These are phyloP conservation scores for Neurospora sp. DNA, from an alignment of 495 filamentous ascomycete genomes.

Conservation along the genomic window DNA sequence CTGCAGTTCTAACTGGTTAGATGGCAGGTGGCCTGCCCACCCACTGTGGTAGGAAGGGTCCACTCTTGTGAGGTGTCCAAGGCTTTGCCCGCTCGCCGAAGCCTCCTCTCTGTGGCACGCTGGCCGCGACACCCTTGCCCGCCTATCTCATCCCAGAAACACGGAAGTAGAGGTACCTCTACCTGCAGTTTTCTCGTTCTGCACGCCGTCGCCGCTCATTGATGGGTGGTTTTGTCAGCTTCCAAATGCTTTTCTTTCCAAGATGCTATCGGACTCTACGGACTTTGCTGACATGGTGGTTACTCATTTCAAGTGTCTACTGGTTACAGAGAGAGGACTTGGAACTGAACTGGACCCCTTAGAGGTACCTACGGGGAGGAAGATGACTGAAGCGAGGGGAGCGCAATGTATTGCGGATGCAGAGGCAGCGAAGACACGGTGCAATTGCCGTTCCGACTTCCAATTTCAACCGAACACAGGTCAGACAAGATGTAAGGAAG, in stretches of 20 bases:
- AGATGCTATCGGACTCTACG: background rate
- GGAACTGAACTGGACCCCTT: background rate
- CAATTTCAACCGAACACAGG: background rate
- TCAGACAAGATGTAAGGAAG: background rate
- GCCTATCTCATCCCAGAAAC: background rate
- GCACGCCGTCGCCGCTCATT: background rate
- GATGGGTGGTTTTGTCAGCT: background rate
- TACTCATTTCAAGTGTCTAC: background rate
- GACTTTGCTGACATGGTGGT: background rate
- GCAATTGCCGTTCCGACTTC: background rate
- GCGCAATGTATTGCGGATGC: background rate
- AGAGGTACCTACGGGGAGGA: background rate
- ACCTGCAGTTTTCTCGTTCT: background rate
- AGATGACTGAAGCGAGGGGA: background rate
- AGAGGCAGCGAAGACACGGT: background rate
- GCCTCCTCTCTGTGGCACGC: background rate
- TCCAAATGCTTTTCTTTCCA: background rate
- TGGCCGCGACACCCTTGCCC: background rate
- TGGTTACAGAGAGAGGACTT: background rate
- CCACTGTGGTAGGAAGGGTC: background rate
- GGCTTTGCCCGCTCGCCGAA: background rate
- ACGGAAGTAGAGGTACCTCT: background rate
- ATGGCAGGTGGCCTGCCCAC: background rate
- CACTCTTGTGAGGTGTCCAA: background rate
- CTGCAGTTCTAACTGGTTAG: background rate